A percentile compares a stretch with the other conserved stretches of the same genome.
phyloP scores from a whole-genome alignment of 352 stramenopile genomes.

The Phytophthora chlamydospora region DNA sequence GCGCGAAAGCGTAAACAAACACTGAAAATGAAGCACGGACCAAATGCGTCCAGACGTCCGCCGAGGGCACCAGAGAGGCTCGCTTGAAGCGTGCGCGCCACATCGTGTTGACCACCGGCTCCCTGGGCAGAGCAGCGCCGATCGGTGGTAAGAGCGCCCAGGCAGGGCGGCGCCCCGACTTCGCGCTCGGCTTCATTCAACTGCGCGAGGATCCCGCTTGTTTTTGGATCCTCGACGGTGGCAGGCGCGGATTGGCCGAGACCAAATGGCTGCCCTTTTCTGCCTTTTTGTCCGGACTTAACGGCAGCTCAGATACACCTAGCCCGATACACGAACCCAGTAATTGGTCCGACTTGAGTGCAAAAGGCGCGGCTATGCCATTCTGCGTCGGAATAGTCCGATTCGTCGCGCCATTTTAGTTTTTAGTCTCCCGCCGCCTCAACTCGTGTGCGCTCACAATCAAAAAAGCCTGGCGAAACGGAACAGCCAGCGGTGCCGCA shows the following conservation, averaged over 20 bases:
- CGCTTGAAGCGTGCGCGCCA: conserved; percentile 2
- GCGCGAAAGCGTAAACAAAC: too few relatives aligned
- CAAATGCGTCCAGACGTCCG: too few relatives aligned
- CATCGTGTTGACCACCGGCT: conserved; percentile 18
- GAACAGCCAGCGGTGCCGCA: not conserved
- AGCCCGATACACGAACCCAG: conserved; percentile 11
- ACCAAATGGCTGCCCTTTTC: conserved; percentile 7
- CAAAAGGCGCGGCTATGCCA: too few relatives aligned
- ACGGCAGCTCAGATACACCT: conserved; percentile 25
- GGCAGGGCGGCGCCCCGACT: conserved; percentile 3
- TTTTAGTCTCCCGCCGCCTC: conserved; percentile 1
- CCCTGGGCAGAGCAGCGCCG: conserved; percentile 4
- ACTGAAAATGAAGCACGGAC: too few relatives aligned
- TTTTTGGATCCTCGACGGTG: conserved; percentile 8
- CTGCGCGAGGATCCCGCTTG: conserved; percentile 6
- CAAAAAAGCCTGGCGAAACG: conserved; percentile 19
- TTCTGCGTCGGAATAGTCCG: too few relatives aligned
- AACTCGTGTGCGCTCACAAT: conserved; percentile 23
- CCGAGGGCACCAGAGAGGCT: not conserved
- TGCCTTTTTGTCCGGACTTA: conserved; percentile 15
- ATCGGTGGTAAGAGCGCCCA: conserved; percentile 3
- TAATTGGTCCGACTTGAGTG: not conserved
- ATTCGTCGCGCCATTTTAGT: too few relatives aligned
- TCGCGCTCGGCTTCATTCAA: conserved; percentile 19
- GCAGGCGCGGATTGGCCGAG: conserved; percentile 16